Conservation (phyloP, 306 rosid genomes). For the Pterocarpus santalinus region DNA sequence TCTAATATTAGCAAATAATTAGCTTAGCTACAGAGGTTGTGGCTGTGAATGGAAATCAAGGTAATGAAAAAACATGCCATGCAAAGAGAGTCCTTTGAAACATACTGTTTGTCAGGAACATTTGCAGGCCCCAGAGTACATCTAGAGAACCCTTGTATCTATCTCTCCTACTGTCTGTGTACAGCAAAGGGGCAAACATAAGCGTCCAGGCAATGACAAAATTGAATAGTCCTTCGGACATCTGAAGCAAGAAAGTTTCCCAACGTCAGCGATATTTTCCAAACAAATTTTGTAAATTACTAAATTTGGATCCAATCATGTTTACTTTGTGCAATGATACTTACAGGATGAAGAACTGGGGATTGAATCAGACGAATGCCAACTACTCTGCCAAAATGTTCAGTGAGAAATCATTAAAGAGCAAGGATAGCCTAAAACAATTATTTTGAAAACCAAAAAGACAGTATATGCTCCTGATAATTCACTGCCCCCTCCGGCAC, state of each 20-base stretch:
- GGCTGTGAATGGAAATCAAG: constrained; percentile 21
- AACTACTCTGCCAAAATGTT: constrained; percentile 75
- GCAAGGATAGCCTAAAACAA: constrained; percentile 20
- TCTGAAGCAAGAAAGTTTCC: constrained; percentile 54
- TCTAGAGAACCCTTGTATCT: constrained; percentile 80
- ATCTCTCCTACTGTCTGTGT: constrained; percentile 73
- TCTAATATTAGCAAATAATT: not conserved
- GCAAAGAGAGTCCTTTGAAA: constrained; percentile 39
- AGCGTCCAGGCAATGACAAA: constrained; percentile 95
- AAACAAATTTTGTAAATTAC: not conserved
- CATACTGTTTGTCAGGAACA: constrained; percentile 97
- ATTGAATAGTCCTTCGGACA: constrained; percentile 91
- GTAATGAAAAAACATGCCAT: constrained; percentile 27
- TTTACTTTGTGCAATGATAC: constrained; percentile 43
- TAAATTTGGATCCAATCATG: constrained; percentile 20
- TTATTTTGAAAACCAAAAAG: constrained; percentile 24
- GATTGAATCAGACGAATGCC: constrained; percentile 77
- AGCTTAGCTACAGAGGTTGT: not conserved
- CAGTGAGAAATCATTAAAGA: constrained; percentile 50
- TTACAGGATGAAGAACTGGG: constrained; percentile 95
- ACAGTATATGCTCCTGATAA: not conserved
- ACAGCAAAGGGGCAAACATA: constrained; percentile 91
- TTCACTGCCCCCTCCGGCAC: too few species aligned
- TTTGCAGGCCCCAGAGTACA: constrained; percentile 81
- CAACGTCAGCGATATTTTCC: constrained; percentile 36